These are phyloP conservation scores for Acer saccharum DNA, from an alignment of 345 rosid genomes.

Conservation along the genomic window DNA sequence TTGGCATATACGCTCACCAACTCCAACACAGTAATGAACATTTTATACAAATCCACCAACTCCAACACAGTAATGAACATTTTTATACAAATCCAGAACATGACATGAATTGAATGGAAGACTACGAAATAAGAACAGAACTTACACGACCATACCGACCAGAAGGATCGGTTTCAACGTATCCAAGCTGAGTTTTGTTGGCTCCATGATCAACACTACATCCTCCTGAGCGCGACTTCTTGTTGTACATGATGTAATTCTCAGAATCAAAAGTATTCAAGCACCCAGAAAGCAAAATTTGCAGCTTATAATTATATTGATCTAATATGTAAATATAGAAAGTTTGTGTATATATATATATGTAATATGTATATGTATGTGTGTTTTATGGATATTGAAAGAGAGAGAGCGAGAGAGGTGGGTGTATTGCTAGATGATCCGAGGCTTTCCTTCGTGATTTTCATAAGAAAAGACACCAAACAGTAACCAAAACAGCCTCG, in stretches of 20 bases:
- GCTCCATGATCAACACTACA: conserved; percentile 29
- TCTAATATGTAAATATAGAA: background rate
- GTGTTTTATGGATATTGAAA: background rate
- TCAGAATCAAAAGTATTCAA: conserved; percentile 13
- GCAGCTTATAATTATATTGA: background rate
- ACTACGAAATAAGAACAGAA: background rate
- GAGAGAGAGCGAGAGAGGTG: conserved; percentile 1
- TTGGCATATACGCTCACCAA: too few relatives aligned
- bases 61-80: too few relatives aligned
- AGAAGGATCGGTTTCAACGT: conserved; percentile 84
- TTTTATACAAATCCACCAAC: too few relatives aligned
- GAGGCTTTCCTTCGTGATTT: conserved; percentile 87
- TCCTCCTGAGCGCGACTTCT: conserved; percentile 31
- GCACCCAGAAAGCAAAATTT: conserved; percentile 8
- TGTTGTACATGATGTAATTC: conserved; percentile 45
- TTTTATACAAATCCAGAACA: too few relatives aligned
- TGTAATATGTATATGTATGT: background rate
- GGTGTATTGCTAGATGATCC: conserved; percentile 55
- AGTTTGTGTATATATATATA: background rate
- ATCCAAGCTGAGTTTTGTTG: conserved; percentile 32
- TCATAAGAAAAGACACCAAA: conserved; percentile 82
- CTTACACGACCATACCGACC: conserved; percentile 95
- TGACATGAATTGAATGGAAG: background rate
- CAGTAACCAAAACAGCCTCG: conserved; percentile 73
- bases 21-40: too few relatives aligned